Evolutionary conservation across 2,329 filamentous ascomycete genomes (phyloP).

Genomic region (Aspergillus puulaauensis): DNA sequence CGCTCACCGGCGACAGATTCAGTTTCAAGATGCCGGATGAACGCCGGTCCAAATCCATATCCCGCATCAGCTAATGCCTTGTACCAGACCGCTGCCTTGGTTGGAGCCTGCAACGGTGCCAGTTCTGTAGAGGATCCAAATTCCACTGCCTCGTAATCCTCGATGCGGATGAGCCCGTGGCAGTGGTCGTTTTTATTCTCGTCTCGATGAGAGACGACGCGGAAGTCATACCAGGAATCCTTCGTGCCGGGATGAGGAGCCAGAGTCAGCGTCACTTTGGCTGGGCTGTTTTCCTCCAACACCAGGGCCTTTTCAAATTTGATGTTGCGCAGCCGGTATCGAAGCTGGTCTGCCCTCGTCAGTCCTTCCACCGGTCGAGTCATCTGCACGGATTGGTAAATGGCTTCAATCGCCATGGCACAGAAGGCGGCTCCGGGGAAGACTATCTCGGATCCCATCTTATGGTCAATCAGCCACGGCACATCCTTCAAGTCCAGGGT

Average conservation of each 20-base stretch:
- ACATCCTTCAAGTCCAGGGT: neutral
- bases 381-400: neutral
- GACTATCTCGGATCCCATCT: constrained; percentile 13
- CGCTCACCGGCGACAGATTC: neutral
- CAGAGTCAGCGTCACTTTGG: neutral
- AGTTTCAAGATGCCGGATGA: neutral
- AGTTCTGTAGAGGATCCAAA: too few species aligned
- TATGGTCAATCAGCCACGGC: constrained; percentile 48
- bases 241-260: neutral
- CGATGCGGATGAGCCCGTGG: too few species aligned
- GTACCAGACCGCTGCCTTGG: neutral
- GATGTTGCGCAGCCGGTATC: neutral
- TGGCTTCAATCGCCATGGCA: constrained; percentile 16
- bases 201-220: neutral
- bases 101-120: neutral
- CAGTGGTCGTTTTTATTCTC: too few species aligned
- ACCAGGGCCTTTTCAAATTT: neutral
- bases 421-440: constrained; percentile 20
- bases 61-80: neutral
- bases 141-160: too few species aligned
- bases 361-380: neutral
- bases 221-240: neutral
- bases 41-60: neutral
- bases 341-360: neutral
- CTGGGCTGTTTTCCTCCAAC: neutral